Evolutionary conservation across 1,284 basidiomycete species (phyloP), one percentile per base, ranked within the genome.

Genomic region (Tranzscheliella williamsii): DNA sequence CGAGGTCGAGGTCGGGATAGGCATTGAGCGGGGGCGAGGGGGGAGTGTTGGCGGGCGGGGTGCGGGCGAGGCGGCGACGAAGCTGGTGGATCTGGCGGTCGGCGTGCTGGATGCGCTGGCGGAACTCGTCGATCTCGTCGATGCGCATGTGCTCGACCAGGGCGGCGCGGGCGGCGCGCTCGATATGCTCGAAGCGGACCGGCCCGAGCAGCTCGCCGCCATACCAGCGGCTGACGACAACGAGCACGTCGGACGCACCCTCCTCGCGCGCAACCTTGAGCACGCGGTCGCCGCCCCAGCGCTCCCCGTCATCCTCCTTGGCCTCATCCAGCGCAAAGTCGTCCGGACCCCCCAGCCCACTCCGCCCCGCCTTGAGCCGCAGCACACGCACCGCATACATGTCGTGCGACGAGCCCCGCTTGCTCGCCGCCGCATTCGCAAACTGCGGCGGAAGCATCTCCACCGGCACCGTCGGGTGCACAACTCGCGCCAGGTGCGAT

Each of bases 171-270:
- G 88, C 81, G 67, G 87, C 89, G 4, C 82, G 84, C 72, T 87
- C 85, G 53, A 91, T 87, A 65, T 91, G 89, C 2, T 82, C 78
- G 75, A 90, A 91, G n/a, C 89, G 81, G 9, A 81, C 83, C 9
- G 85, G 84, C 2, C 85, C 85, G 4, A 86, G 75, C 80, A 90
- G 80, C 21, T 83, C 84, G 8, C 89, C 90, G 0, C 89, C 89
- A 66, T 86, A 91, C 87, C 88, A 76, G 12, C 72, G 44, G 39
- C 71, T 75, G 21, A 77, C 75, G 1, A 77, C 48, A 4, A 73
- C 70, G 17, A 77, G 41, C 12, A 72, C 62, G 29, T 77, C 73
- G 8, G 55, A 55, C 3, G 72, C 73, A 4, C 74, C 72, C 13
- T 69, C 46, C n/a, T 69, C 66, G 16, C 53, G 40, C 4, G 70